Percentiles rank a stretch among this genome's conserved stretches.
Evolutionary conservation across 2,329 filamentous ascomycete species (phyloP).

Genomic region (Tolypocladium paradoxum): DNA sequence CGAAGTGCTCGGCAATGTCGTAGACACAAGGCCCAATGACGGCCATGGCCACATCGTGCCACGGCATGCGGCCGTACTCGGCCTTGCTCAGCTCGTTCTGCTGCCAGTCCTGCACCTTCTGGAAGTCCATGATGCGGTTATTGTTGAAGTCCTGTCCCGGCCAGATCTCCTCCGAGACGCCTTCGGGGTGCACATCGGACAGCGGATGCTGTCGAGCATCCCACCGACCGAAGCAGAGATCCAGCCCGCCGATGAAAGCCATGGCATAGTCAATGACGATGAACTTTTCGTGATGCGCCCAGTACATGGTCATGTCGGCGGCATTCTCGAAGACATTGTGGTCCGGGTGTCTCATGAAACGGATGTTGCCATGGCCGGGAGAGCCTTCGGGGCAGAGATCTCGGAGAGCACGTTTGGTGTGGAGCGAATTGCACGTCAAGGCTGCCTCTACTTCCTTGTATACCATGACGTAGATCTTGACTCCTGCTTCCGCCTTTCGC

Average conservation of each 20-base stretch:
- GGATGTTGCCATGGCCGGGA: constrained; percentile 80
- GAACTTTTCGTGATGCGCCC: constrained; percentile 97
- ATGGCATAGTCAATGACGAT: constrained; percentile 85
- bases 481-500: constrained; percentile 77
- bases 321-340: constrained; percentile 92
- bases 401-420: constrained; percentile 81
- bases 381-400: constrained; percentile 70
- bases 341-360: constrained; percentile 81
- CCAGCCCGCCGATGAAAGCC: constrained; percentile 88
- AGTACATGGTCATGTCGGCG: constrained; percentile 94
- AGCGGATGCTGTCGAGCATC: constrained; percentile 77
- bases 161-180: constrained; percentile 74
- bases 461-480: constrained; percentile 88
- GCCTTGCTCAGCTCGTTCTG: constrained; percentile 85
- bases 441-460: constrained; percentile 81
- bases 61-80: constrained; percentile 91
- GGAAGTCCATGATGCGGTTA: constrained; percentile 91
- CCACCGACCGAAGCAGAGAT: constrained; percentile 94
- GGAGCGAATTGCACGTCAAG: constrained; percentile 81
- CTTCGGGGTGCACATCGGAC: constrained; percentile 77
- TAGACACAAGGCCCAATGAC: constrained; percentile 82
- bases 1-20: constrained; percentile 92
- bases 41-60: constrained; percentile 93
- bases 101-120: constrained; percentile 85
- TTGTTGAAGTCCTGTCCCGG: constrained; percentile 98